Percentiles rank a stretch among this genome's conserved stretches.
Conservation (phyloP, 495 filamentous ascomycete genomes). For the Trichoderma asperelloides region DNA sequence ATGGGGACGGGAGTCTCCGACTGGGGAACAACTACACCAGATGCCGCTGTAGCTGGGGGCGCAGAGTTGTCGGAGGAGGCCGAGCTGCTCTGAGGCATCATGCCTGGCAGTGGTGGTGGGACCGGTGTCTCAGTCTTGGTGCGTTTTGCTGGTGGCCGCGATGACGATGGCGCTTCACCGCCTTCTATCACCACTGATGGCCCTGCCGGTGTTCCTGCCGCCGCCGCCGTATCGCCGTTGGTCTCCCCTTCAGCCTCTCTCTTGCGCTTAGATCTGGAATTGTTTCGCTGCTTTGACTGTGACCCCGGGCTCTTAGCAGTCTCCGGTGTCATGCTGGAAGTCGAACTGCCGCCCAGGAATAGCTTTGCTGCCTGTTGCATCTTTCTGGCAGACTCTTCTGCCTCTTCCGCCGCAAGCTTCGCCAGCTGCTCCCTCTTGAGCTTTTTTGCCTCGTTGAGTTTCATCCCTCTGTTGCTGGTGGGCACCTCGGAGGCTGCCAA, state of each 20-base stretch:
- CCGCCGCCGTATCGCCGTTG: slow-evolving; percentile 28
- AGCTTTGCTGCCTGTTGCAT: slow-evolving; percentile 47
- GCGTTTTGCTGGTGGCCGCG: slow-evolving; percentile 39
- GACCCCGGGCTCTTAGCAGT: slow-evolving; percentile 14
- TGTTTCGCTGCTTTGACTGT: slow-evolving; percentile 12
- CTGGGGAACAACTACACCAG: slow-evolving; percentile 38
- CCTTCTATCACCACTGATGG: slow-evolving; percentile 14
- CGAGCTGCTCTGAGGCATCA: background rate
- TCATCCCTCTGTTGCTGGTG: slow-evolving; percentile 79
- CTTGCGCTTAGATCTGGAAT: slow-evolving; percentile 34
- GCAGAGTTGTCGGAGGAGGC: slow-evolving; percentile 4
- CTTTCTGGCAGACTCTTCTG: slow-evolving; percentile 50
- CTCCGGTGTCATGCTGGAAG: slow-evolving; percentile 11
- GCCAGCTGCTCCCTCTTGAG: slow-evolving; percentile 67
- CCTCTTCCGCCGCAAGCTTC: slow-evolving; percentile 60
- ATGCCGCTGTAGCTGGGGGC: slow-evolving; percentile 41
- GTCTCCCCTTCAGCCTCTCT: slow-evolving; percentile 38
- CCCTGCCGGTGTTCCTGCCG: background rate
- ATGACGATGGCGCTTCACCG: slow-evolving; percentile 18
- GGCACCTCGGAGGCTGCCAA: slow-evolving; percentile 44
- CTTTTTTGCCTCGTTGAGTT: slow-evolving; percentile 87
- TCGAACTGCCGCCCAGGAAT: slow-evolving; percentile 18
- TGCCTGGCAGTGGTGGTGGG: slow-evolving; percentile 34
- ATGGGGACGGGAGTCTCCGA: slow-evolving; percentile 35
- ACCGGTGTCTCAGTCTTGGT: slow-evolving; percentile 49